A percentile compares a stretch with the other conserved stretches of the same genome.
These are phyloP conservation scores for Euphrasia arctica DNA, from an alignment of 305 asterid genomes.

Conservation along the genomic window DNA sequence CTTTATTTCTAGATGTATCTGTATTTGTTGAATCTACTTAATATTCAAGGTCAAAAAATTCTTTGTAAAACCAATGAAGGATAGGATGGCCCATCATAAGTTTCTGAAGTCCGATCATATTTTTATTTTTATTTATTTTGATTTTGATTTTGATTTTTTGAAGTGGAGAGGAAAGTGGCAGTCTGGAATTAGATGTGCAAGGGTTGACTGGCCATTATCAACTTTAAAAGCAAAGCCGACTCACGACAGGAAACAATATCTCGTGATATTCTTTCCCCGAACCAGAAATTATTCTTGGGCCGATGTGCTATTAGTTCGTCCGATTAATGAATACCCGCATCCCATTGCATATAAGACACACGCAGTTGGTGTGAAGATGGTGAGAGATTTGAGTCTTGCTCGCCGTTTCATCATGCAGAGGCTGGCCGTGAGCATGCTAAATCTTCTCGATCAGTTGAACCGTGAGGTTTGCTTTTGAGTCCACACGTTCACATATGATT, in stretches of 20 bases:
- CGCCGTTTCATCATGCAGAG: constrained; percentile 91
- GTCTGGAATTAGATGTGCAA: constrained; percentile 92
- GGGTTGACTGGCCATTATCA: constrained; percentile 93
- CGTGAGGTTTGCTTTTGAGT: constrained; percentile 61
- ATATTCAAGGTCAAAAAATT: no score
- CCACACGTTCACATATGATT: no score
- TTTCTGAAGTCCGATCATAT: no score
- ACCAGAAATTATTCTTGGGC: constrained; percentile 97
- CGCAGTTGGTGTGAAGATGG: constrained; percentile 73
- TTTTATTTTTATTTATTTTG: no score
- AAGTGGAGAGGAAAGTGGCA: constrained; percentile 99
- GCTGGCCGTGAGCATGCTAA: constrained; percentile 86
- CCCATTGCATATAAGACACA: constrained; percentile 90
- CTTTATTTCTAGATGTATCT: no score
- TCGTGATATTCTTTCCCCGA: constrained; percentile 96
- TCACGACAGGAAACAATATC: constrained; percentile 88
- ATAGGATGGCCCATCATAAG: no score
- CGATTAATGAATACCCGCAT: constrained; percentile 73
- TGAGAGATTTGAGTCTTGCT: constrained; percentile 81
- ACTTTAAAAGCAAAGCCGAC: constrained; percentile 96
- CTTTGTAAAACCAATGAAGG: no score
- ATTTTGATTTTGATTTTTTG: constrained; percentile 8
- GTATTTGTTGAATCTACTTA: neutral
- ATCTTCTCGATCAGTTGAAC: constrained; percentile 76
- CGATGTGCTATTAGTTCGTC: constrained; percentile 85